Evolutionary conservation across 1,284 basidiomycete species (phyloP), one percentile per base, ranked within the genome.

Genomic region (Boletellus deceptivus): DNA sequence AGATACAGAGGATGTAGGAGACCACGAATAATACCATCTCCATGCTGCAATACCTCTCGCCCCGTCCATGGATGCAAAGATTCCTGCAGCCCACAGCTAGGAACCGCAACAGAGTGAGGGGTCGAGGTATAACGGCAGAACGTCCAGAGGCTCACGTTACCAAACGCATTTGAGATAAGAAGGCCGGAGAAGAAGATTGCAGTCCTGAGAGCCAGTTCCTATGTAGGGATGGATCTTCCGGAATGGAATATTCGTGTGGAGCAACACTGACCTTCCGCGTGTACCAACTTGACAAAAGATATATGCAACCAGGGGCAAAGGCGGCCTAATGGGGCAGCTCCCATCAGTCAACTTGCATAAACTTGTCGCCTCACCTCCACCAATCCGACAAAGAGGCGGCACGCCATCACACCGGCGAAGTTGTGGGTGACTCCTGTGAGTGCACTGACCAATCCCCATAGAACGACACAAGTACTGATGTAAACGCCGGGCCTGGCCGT

Each of bases 91-190:
- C 64, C 84, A 80, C 25, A 86, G 67, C 79, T 86, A 45, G n/a
- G 52, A 0, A 8, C 16, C 4, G 43, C 16, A 34, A 17, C 43
- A 3, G 20, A 33, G 4, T 55, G 29, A 65, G 42, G 27, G 36
- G 6, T 0, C 27, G 10, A 1, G n/a, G 17, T 11, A 9, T 4
- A 22, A 59, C 54, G 14, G 24, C 22, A 18, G 6, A 35, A 25
- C 49, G 50, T 1, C n/a, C 33, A n/a, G 40, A 29, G 20, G 59
- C 82, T 64, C 49, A 85, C 83, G 48, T 78, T 73, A 37, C 87
- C 86, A 62, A 91, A 89, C 2, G 89, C 88, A 68, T 89, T 90
- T 0, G 84, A 86, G 44, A 89, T 75, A n/a, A 90, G 70, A 5
- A 83, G 62, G 16, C 86, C 87, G 7, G 75, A 75, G 64, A 83